A percentile compares a stretch with the other conserved stretches of the same genome.
Conservation (phyloP, 345 rosid species). For the Reutealis trisperma region DNA sequence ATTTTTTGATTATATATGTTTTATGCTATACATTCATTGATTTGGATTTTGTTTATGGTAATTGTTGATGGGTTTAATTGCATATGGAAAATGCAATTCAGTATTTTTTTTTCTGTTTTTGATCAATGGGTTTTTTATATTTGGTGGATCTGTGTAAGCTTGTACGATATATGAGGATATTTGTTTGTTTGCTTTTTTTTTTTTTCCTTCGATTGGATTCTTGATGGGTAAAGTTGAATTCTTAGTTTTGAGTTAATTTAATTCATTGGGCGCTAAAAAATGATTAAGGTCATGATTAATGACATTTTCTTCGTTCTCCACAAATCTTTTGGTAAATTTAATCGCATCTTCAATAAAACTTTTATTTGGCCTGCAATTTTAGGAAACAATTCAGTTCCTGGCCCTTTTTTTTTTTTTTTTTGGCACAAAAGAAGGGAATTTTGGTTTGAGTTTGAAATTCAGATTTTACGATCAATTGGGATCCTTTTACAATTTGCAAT, state of each 20-base stretch:
- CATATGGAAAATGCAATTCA: not conserved
- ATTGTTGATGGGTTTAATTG: not conserved
- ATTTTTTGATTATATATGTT: not conserved
- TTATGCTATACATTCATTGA: not conserved
- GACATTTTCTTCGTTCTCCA: not conserved
- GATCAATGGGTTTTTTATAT: not conserved
- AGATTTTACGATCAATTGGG: not conserved
- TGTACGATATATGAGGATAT: not conserved
- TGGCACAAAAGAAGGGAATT: not conserved
- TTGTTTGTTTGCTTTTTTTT: not conserved
- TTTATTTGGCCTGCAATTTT: too few species aligned
- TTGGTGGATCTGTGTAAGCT: not conserved
- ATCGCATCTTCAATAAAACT: too few species aligned
- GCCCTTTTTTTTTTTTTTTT: too few species aligned
- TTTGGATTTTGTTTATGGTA: too few species aligned
- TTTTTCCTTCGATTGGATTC: not conserved
- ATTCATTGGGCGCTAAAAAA: not conserved
- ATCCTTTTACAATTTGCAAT: too few species aligned
- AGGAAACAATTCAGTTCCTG: too few species aligned
- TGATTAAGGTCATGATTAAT: not conserved
- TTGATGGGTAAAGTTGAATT: slow-evolving; percentile 2
- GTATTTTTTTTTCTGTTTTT: not conserved
- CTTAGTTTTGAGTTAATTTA: not conserved
- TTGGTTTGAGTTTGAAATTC: not conserved
- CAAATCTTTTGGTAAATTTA: not conserved